phyloP scores from a whole-genome alignment of 2,329 filamentous ascomycete genomes.

The Cytospora leucostoma region DNA sequence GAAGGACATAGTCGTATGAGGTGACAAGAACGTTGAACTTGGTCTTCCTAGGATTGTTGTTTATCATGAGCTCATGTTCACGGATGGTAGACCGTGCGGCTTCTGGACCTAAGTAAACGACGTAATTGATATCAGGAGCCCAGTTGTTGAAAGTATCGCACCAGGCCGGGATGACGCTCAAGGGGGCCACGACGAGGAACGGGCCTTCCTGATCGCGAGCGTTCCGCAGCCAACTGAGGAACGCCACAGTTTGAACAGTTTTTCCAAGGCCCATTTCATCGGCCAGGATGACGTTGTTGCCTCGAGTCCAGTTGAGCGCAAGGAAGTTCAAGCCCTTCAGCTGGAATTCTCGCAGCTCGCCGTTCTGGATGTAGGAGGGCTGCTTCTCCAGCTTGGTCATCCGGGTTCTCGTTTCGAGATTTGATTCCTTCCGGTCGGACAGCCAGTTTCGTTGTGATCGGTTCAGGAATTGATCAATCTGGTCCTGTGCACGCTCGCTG shows the following conservation, averaged over 20 bases:
- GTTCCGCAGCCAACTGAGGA: conserved; percentile 95
- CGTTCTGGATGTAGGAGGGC: conserved; percentile 80
- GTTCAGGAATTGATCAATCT: conserved; percentile 90
- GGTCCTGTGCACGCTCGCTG: conserved; percentile 76
- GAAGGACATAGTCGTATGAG: conserved; percentile 94
- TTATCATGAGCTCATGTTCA: conserved; percentile 84
- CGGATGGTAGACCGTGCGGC: conserved; percentile 83
- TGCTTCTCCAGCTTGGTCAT: conserved; percentile 77
- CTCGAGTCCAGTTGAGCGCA: conserved; percentile 91
- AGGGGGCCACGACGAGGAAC: conserved; percentile 93
- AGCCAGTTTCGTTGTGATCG: conserved; percentile 77
- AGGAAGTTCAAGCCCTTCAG: conserved; percentile 93
- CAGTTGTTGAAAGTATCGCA: conserved; percentile 96
- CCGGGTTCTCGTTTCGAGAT: conserved; percentile 70
- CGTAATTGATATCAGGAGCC: conserved; percentile 95
- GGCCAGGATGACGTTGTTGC: conserved; percentile 93
- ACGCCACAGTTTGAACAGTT: conserved; percentile 95
- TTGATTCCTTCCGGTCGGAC: conserved; percentile 78
- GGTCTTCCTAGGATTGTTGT: conserved; percentile 82
- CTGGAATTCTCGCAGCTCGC: conserved; percentile 89
- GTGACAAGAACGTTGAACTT: conserved; percentile 98
- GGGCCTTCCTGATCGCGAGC: conserved; percentile 87
- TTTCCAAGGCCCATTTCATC: conserved; percentile 99
- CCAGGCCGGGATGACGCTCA: conserved; percentile 98
- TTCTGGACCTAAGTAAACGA: conserved; percentile 92